phyloP scores from a whole-genome alignment of 345 rosid genomes.

The Moricandia arvensis region DNA sequence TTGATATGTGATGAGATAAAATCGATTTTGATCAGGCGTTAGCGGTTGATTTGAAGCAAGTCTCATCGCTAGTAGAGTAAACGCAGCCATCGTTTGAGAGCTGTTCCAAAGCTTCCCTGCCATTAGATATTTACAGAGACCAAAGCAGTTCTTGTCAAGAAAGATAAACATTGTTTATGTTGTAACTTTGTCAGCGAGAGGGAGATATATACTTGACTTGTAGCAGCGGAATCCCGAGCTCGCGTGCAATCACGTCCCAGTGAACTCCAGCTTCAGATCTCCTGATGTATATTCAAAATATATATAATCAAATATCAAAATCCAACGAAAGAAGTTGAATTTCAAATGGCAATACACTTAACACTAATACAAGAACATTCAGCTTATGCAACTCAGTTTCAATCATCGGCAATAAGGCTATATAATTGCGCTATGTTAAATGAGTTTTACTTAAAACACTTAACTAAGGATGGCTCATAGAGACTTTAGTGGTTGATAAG shows the following conservation, averaged over 20 bases:
- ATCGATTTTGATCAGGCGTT: conserved; percentile 45
- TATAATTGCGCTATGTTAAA: not conserved
- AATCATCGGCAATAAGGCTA: not conserved
- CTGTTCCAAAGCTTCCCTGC: conserved; percentile 65
- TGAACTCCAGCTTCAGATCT: conserved; percentile 62
- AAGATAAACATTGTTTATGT: not conserved
- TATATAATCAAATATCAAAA: not conserved
- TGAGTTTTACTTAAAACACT: not conserved
- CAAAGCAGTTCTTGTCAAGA: conserved; percentile 11
- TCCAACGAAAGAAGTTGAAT: not conserved
- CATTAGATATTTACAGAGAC: conserved; percentile 8
- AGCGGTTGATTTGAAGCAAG: conserved; percentile 62
- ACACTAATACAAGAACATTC: not conserved
- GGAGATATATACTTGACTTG: conserved; percentile 53
- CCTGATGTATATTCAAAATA: conserved; percentile 40
- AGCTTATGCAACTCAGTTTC: not conserved
- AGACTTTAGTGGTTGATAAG: not conserved
- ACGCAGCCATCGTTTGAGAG: conserved; percentile 60
- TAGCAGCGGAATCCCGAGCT: conserved; percentile 53
- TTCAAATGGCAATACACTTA: not conserved
- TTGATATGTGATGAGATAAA: not conserved
- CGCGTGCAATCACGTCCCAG: conserved; percentile 51
- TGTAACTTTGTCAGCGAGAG: not conserved
- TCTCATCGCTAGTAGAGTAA: conserved; percentile 65
- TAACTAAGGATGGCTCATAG: not conserved